Conservation (phyloP, 148 eudicot species). For the Chenopodium quinoa region DNA sequence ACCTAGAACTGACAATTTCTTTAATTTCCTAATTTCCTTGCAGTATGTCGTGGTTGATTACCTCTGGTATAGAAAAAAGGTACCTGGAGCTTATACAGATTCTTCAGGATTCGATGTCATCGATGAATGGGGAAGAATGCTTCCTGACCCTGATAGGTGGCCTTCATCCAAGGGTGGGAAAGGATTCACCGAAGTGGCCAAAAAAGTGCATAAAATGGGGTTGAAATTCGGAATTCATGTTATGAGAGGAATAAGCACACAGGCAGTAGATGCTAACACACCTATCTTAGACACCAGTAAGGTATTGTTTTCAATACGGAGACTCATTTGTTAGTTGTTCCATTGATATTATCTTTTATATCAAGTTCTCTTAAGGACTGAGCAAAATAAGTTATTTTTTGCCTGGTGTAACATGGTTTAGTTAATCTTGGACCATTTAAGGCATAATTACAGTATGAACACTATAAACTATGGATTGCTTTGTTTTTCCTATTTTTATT, state of each 20-base stretch:
- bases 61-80: conserved; percentile 91
- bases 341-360: background rate
- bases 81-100: conserved; percentile 67
- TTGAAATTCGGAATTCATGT: conserved; percentile 97
- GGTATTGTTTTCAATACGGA: conserved; percentile 39
- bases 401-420: background rate
- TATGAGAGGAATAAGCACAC: conserved; percentile 90
- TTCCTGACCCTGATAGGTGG: conserved; percentile 92
- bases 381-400: background rate
- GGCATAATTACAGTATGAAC: background rate
- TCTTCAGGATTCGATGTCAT: conserved; percentile 85
- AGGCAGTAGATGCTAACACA: conserved; percentile 79
- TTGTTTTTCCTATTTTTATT: background rate
- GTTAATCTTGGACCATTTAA: background rate
- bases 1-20: background rate
- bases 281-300: conserved; percentile 73
- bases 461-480: background rate
- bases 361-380: background rate
- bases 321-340: background rate
- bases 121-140: conserved; percentile 96
- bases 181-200: conserved; percentile 75
- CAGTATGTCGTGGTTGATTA: conserved; percentile 98
- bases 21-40: conserved; percentile 16
- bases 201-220: conserved; percentile 83
- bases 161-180: conserved; percentile 83